phyloP scores from a whole-genome alignment of 768 basidiomycete species.

The Hericium erinaceus region DNA sequence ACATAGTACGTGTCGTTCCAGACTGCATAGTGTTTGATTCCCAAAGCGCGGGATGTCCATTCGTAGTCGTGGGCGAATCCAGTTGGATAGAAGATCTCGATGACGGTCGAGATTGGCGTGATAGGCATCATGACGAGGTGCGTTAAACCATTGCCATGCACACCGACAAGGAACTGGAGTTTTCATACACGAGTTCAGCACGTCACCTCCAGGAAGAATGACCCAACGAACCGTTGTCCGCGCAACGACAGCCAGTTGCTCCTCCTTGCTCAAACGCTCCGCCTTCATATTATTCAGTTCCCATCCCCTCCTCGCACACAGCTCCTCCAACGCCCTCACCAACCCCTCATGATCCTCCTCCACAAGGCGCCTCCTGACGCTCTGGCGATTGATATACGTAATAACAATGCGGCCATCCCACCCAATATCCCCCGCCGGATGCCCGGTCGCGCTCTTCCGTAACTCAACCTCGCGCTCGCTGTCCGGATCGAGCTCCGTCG shows the following conservation, averaged over 20 bases:
- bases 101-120: conserved; percentile 66
- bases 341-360: conserved; percentile 46
- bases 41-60: conserved; percentile 68
- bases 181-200: not conserved
- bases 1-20: conserved; percentile 73
- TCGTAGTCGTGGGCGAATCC: conserved; percentile 86
- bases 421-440: not conserved
- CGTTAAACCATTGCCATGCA: conserved; percentile 64
- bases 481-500: not conserved
- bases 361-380: conserved; percentile 42
- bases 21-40: conserved; percentile 66
- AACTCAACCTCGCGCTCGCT: not conserved
- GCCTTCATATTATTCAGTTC: conserved; percentile 53
- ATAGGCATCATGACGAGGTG: conserved; percentile 82
- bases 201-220: not conserved
- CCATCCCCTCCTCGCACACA: conserved; percentile 41
- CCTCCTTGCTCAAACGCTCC: conserved; percentile 62
- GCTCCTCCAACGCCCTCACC: conserved; percentile 40
- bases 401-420: conserved; percentile 41
- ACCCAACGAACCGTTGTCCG: conserved; percentile 53
- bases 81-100: conserved; percentile 74
- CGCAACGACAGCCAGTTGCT: conserved; percentile 58
- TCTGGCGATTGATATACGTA: conserved; percentile 67
- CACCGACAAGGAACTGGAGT: conserved; percentile 11
- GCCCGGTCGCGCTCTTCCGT: not conserved